Evolutionary conservation across 306 rosid genomes (phyloP), one percentile per base, ranked within the genome.

Genomic region (Psophocarpus tetragonolobus): DNA sequence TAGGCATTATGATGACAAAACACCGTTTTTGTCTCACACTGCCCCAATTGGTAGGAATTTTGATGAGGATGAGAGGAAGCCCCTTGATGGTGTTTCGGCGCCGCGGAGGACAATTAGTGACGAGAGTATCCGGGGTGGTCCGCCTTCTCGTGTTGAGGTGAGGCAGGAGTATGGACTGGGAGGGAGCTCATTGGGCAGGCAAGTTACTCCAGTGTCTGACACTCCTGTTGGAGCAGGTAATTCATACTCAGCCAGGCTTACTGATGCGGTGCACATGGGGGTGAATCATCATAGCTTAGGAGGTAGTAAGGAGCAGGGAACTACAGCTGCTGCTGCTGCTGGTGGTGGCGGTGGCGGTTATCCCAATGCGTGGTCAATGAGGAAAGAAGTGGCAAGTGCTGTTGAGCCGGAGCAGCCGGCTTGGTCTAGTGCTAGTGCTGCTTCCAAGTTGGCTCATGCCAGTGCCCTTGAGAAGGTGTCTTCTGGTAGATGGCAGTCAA

Each of bases 31-130:
- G 14, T 48, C 92, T 45, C 91, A 89, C 38, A 30, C 91, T 74
- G 82, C 88, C 1, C 91, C 88, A 39, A 96, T 96, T 81, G 99
- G 99, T 18, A 87, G 94, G 81, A 92, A 96, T 81, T 96, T 96
- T 42, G 99, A 96, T 45, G 99, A 96, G 85, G 99, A 96, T 85
- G 99, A 96, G 82, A 83, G 99, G 24, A 96, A 90, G 90, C 99
- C 99, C 4, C 82, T 96, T 0, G 98, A 90, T 73, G 98, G 96
- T 9, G 78, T 67, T 5, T 91, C 96, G 1, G 85, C 73, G 10
- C 94, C 97, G 0, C 85, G 97, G 42, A 85, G 94, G 83, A 88
- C 88, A 8, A 82, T 90, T 32, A 82, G 92, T 23, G 97, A 92
- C 73, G 98, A 92, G 35, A 92, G 92, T 82, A 74, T 88, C 47